Percentiles rank a stretch among this genome's conserved stretches.
Evolutionary conservation across 1,284 basidiomycete genomes (phyloP).

Genomic region (Schizophyllum amplum): DNA sequence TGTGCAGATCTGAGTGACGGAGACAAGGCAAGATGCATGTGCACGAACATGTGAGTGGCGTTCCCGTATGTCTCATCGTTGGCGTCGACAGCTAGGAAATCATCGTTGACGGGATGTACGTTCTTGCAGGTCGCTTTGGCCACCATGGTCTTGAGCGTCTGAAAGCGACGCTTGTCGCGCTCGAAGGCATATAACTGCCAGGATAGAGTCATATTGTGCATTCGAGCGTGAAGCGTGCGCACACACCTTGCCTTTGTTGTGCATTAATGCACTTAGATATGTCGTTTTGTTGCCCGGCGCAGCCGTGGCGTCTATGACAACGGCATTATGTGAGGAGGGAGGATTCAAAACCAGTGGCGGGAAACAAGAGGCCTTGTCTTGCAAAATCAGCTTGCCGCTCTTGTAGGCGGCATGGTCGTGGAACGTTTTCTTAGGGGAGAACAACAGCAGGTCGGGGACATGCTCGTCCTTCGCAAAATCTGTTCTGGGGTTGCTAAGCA

Average conservation of each 20-base stretch:
- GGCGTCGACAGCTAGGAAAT: slow-evolving; percentile 77
- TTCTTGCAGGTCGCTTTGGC: slow-evolving; percentile 74
- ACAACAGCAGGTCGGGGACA: slow-evolving; percentile 73
- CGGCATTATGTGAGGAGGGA: slow-evolving; percentile 37
- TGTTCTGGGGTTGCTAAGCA: slow-evolving; percentile 33
- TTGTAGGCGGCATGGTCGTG: slow-evolving; percentile 57
- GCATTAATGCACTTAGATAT: slow-evolving; percentile 84
- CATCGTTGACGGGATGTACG: slow-evolving; percentile 60
- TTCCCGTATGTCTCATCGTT: slow-evolving; percentile 47
- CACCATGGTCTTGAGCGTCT: slow-evolving; percentile 80
- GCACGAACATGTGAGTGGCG: slow-evolving; percentile 78
- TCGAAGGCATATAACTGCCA: slow-evolving; percentile 85
- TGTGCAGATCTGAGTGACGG: slow-evolving; percentile 21
- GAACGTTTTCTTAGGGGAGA: slow-evolving; percentile 59
- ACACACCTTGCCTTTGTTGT: slow-evolving; percentile 67
- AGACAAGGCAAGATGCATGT: neutral
- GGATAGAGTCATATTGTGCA: slow-evolving; percentile 1
- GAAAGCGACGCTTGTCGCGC: slow-evolving; percentile 70
- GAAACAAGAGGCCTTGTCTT: slow-evolving; percentile 98
- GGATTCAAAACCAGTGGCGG: slow-evolving; percentile 78
- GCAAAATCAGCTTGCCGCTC: slow-evolving; percentile 80
- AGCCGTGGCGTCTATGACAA: slow-evolving; percentile 91
- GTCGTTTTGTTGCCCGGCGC: slow-evolving; percentile 99
- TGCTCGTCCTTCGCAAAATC: slow-evolving; percentile 70
- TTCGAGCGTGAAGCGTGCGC: neutral